These are phyloP conservation scores for Debaryomyces subglobosus DNA, from an alignment of 1,139 yeast genomes.

Conservation along the genomic window DNA sequence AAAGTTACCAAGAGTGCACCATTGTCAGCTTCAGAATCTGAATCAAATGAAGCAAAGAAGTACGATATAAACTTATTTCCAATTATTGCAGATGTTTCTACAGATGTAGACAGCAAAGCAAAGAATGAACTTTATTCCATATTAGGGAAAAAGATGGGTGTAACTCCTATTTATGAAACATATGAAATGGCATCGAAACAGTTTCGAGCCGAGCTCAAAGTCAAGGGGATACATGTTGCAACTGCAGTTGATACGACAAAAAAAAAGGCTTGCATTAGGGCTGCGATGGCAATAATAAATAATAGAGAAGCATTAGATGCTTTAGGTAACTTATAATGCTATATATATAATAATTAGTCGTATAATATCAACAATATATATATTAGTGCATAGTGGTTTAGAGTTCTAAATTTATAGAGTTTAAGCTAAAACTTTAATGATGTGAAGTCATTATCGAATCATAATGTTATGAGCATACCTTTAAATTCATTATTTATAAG, in stretches of 20 bases:
- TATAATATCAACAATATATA: no score
- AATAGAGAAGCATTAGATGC: slow-evolving; percentile 30
- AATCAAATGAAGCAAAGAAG: neutral
- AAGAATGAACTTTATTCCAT: slow-evolving; percentile 48
- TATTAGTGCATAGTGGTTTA: neutral
- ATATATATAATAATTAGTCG: neutral
- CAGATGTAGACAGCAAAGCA: slow-evolving; percentile 37
- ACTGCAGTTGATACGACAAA: slow-evolving; percentile 44
- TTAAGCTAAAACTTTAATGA: no score
- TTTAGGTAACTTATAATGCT: neutral
- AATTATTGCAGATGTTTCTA: slow-evolving; percentile 27
- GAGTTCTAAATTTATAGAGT: no score
- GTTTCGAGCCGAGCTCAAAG: slow-evolving; percentile 39
- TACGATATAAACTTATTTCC: slow-evolving; percentile 25
- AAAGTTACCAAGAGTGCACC: slow-evolving; percentile 9
- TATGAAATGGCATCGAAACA: slow-evolving; percentile 30
- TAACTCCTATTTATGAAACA: slow-evolving; percentile 44
- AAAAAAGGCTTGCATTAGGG: slow-evolving; percentile 47
- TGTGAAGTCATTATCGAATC: no score
- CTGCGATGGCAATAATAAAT: slow-evolving; percentile 49
- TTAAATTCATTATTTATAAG: neutral
- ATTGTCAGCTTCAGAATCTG: neutral
- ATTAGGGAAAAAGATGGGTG: slow-evolving; percentile 41
- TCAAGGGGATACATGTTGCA: slow-evolving; percentile 42
- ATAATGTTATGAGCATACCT: no score